Evolutionary conservation across 192 early-diverging fungal species (phyloP).

Genomic region (Coemansia sp.): DNA sequence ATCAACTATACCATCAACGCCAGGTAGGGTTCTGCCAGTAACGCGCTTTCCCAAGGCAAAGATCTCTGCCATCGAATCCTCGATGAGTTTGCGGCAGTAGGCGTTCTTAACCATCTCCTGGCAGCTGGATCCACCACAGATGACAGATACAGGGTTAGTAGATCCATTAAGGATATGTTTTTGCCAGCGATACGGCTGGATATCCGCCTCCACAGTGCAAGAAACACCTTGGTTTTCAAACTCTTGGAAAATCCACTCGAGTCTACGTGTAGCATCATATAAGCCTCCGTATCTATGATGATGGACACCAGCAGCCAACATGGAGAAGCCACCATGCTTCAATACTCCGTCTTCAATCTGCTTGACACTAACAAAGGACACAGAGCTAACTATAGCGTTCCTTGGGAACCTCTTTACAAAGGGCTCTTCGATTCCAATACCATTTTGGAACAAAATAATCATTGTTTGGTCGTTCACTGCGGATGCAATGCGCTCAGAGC

Average conservation of each 20-base stretch:
- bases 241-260: slow-evolving; percentile 16
- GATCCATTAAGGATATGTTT: slow-evolving; percentile 48
- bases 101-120: slow-evolving; percentile 37
- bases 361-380: slow-evolving; percentile 44
- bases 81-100: slow-evolving; percentile 21
- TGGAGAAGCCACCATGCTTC: slow-evolving; percentile 43
- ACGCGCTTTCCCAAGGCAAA: slow-evolving; percentile 36
- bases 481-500: slow-evolving; percentile 18
- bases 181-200: slow-evolving; percentile 51
- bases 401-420: slow-evolving; percentile 22
- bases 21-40: slow-evolving; percentile 36
- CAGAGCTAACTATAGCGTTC: slow-evolving; percentile 29
- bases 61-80: slow-evolving; percentile 45
- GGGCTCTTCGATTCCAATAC: slow-evolving; percentile 39
- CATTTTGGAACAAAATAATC: slow-evolving; percentile 42
- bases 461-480: slow-evolving; percentile 22
- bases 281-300: neutral
- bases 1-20: slow-evolving; percentile 43
- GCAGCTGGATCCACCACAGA: slow-evolving; percentile 37
- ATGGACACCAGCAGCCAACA: slow-evolving; percentile 38
- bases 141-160: slow-evolving; percentile 46
- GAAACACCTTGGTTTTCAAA: slow-evolving; percentile 36
- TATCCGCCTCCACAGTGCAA: slow-evolving; percentile 33
- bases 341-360: slow-evolving; percentile 11
- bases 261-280: slow-evolving; percentile 1